Conservation (phyloP, 2,329 filamentous ascomycete species). For the Paradendryphiella salina region DNA sequence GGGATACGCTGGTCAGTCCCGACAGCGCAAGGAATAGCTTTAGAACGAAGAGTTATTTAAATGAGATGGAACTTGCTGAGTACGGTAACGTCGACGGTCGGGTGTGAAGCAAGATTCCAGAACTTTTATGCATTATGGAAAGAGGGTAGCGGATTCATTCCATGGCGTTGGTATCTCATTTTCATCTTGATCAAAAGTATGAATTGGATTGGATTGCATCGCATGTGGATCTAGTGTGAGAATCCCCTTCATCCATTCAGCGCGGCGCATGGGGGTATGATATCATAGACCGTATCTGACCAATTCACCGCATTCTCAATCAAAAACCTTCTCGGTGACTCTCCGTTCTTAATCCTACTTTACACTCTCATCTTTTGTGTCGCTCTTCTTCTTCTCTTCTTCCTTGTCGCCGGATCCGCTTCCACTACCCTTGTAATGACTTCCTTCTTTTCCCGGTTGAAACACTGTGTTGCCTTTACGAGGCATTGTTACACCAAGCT, state of each 20-base stretch:
- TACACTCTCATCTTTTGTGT: constrained; percentile 13
- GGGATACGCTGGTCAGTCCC: constrained; percentile 19
- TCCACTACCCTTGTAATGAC: constrained; percentile 29
- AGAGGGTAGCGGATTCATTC: too few relatives aligned
- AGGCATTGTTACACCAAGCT: not conserved
- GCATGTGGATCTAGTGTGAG: too few relatives aligned
- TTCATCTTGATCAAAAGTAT: too few relatives aligned
- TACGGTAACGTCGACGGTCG: constrained; percentile 31
- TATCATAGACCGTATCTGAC: too few relatives aligned
- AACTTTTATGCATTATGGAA: not conserved
- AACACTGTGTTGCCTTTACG: constrained; percentile 33
- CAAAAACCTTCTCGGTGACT: too few relatives aligned
- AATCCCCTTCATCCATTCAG: too few relatives aligned
- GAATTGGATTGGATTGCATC: too few relatives aligned
- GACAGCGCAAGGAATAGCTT: constrained; percentile 36
- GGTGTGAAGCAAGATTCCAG: not conserved
- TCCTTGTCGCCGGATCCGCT: constrained; percentile 35
- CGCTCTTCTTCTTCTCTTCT: constrained; percentile 25
- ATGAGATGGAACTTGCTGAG: constrained; percentile 35
- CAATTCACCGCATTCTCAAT: too few relatives aligned
- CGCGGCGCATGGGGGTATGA: too few relatives aligned
- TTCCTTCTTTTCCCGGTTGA: constrained; percentile 35
- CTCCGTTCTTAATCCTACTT: constrained; percentile 5
- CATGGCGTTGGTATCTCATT: too few relatives aligned
- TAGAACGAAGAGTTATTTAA: constrained; percentile 33